phyloP scores from a whole-genome alignment of 768 basidiomycete species.

The Leccinellum luteum region DNA sequence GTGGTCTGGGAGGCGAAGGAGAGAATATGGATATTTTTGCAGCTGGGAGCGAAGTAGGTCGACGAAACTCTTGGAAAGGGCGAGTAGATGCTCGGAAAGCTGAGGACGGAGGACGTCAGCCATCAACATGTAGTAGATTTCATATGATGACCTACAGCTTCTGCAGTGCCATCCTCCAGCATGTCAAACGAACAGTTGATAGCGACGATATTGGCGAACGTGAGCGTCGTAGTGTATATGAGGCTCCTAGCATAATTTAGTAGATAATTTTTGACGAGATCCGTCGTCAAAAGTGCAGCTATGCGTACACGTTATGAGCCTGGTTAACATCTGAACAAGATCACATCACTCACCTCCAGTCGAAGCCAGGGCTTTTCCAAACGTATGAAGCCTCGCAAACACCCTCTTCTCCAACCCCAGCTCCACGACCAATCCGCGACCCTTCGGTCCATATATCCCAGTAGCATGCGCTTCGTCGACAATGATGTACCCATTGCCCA shows the following conservation, averaged over 20 bases:
- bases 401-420: slow-evolving; percentile 72
- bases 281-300: slow-evolving; percentile 78
- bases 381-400: slow-evolving; percentile 80
- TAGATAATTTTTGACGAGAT: slow-evolving; percentile 76
- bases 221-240: slow-evolving; percentile 88
- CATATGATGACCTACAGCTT: slow-evolving; percentile 36
- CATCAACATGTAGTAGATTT: not conserved
- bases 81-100: slow-evolving; percentile 25
- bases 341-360: slow-evolving; percentile 66
- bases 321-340: not conserved
- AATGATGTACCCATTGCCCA: slow-evolving; percentile 65
- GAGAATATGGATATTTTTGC: slow-evolving; percentile 23
- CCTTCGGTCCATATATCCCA: slow-evolving; percentile 79
- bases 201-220: slow-evolving; percentile 72
- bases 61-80: slow-evolving; percentile 32
- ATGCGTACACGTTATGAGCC: not conserved
- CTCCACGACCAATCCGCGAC: slow-evolving; percentile 68
- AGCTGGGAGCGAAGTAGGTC: slow-evolving; percentile 31
- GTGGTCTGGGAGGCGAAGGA: slow-evolving; percentile 27
- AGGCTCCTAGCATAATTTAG: slow-evolving; percentile 90
- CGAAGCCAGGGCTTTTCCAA: slow-evolving; percentile 87
- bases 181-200: slow-evolving; percentile 78
- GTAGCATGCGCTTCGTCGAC: slow-evolving; percentile 96
- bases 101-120: slow-evolving; percentile 32
- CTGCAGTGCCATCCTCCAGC: slow-evolving; percentile 63